Evolutionary conservation across 169 alveolate species (phyloP).

Genomic region (Plasmodium gaboni): DNA sequence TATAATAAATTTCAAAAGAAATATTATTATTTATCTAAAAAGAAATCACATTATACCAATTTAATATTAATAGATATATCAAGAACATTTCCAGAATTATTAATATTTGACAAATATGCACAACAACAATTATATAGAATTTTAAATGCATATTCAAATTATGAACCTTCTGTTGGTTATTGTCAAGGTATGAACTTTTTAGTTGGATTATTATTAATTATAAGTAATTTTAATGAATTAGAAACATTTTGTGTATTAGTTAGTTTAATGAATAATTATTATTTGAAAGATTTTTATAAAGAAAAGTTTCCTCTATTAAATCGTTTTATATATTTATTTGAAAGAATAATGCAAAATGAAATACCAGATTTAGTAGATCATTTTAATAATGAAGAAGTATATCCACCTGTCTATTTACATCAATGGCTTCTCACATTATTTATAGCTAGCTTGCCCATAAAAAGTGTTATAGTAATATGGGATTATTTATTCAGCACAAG

Average conservation of each 20-base stretch:
- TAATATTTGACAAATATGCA: conserved; percentile 80
- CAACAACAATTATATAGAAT: conserved; percentile 86
- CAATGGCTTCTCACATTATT: conserved; percentile 82
- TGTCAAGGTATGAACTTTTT: conserved; percentile 92
- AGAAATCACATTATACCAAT: conserved; percentile 71
- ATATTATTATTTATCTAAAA: conserved; percentile 65
- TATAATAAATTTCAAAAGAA: conserved; percentile 55
- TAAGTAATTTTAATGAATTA: conserved; percentile 78
- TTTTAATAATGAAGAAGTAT: conserved; percentile 79
- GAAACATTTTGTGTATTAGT: conserved; percentile 85
- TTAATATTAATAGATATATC: conserved; percentile 81
- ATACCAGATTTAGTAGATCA: conserved; percentile 80
- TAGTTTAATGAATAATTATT: conserved; percentile 77
- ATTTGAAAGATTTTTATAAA: conserved; percentile 79
- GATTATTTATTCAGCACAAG: conserved; percentile 77
- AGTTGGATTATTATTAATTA: conserved; percentile 86
- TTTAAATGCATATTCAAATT: conserved; percentile 86
- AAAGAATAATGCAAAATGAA: conserved; percentile 68
- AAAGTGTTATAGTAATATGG: conserved; percentile 82
- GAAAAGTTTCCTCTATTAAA: conserved; percentile 80
- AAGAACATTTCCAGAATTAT: conserved; percentile 81
- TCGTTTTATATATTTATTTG: conserved; percentile 78
- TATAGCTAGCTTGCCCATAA: conserved; percentile 80
- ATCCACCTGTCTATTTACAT: conserved; percentile 81
- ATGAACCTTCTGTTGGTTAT: conserved; percentile 86